Evolutionary conservation across 768 basidiomycete species (phyloP), one percentile per base, ranked within the genome.

Genomic region (Boletus sensibilis): DNA sequence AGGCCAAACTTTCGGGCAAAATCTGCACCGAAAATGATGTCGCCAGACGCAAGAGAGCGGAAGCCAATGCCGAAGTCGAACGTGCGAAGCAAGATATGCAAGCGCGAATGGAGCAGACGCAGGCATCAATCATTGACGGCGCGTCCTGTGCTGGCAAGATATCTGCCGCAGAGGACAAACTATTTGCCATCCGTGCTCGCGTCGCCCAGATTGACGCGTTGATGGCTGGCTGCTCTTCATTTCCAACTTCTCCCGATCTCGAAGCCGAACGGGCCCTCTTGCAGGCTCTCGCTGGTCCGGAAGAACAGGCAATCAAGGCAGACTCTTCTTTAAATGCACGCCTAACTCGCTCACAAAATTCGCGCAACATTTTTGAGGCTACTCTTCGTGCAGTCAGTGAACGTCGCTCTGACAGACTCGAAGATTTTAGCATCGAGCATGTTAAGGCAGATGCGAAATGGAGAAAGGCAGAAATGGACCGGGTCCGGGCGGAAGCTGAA

Each of bases 331-430:
- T 91, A 41, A 82, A 79, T 56, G 69, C 74, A 50, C 80, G 85
- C 53, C 68, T 90, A 29, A 82, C 84, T 64, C 83, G 86, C 6
- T 87, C 90, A 4, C 79, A 79, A 55, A 94, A 92, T 67, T 85
- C 90, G 5, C 79, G 76, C 58, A 84, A 87, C 33, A 88, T 94
- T 80, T 92, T 94, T 65, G 90, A 92, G 45, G 92, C 90, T 16
- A 90, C 88, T 37, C 81, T 94, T 67, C 83, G 88, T n/a, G 90
- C 90, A 16, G 85, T 87, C 47, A 84, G 87, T 34, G 89, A 94
- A 65, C 78, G 92, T 52, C 85, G 81, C 57, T 89, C 87, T 5
- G 90, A 92, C 59, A 85, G 85, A 61, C 73, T 92, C 35, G 92
- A 93, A 66, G 88, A 92, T 27, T 64, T 81, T 38, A 82, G 79